A percentile compares a stretch with the other conserved stretches of the same genome.
These are phyloP conservation scores for Hypoxylon fragiforme DNA, from an alignment of 495 filamentous ascomycete genomes.

Conservation along the genomic window DNA sequence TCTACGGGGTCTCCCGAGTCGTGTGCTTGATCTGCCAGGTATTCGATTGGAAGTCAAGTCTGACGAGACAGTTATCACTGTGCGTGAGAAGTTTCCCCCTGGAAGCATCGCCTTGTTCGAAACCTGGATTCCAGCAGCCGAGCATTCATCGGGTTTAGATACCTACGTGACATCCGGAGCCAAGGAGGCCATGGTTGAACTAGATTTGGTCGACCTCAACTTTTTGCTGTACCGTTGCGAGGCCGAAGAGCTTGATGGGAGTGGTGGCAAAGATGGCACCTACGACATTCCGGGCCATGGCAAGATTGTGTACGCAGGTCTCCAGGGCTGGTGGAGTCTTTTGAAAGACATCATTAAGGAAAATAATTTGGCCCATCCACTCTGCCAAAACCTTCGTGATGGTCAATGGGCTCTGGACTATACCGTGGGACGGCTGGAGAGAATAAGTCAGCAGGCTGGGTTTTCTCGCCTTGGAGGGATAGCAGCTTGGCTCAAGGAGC, in stretches of 20 bases:
- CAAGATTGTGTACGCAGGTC: conserved; percentile 86
- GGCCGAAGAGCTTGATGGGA: conserved; percentile 84
- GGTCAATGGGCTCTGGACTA: conserved; percentile 97
- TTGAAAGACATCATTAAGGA: conserved; percentile 81
- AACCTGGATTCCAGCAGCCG: conserved; percentile 86
- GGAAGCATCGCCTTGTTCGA: conserved; percentile 94
- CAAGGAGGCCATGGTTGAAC: conserved; percentile 72
- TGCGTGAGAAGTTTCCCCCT: conserved; percentile 82
- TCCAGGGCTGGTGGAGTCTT: conserved; percentile 98
- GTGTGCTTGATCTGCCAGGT: conserved; percentile 71
- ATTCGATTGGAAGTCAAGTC: conserved; percentile 67
- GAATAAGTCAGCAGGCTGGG: conserved; percentile 61
- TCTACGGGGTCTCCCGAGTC: conserved; percentile 79
- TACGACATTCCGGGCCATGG: conserved; percentile 86
- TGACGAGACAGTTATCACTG: conserved; percentile 74
- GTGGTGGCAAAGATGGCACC: conserved; percentile 76
- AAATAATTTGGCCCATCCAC: conserved; percentile 89
- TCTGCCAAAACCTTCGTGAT: conserved; percentile 88
- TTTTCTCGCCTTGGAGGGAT: conserved; percentile 64
- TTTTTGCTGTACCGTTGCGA: conserved; percentile 91
- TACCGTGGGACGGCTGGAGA: conserved; percentile 75
- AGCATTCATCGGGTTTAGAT: conserved; percentile 79
- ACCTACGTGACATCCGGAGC: conserved; percentile 81
- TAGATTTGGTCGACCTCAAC: conserved; percentile 82
- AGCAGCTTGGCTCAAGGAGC: conserved; percentile 76